Percentiles rank a stretch among this genome's conserved stretches.
Evolutionary conservation across 495 filamentous ascomycete species (phyloP).

Genomic region (Aspergillus homomorphus): DNA sequence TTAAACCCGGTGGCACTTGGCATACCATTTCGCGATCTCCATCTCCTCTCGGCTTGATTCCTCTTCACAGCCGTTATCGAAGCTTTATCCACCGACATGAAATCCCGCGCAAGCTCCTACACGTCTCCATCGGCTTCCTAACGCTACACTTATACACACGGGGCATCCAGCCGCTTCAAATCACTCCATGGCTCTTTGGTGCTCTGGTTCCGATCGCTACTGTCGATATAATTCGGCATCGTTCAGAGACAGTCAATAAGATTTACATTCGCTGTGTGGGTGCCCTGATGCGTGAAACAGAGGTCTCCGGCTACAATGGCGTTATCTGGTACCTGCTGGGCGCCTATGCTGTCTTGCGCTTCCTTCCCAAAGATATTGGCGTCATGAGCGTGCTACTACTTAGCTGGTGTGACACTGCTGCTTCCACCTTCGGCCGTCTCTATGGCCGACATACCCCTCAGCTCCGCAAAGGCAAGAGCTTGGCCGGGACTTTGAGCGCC

Average conservation of each 20-base stretch:
- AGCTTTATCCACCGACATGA: conserved; percentile 51
- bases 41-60: conserved; percentile 89
- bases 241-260: conserved; percentile 73
- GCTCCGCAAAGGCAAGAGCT: conserved; percentile 81
- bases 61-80: conserved; percentile 68
- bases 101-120: conserved; percentile 45
- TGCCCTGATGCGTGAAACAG: conserved; percentile 92
- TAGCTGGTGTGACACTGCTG: conserved; percentile 97
- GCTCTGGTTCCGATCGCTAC: conserved; percentile 82
- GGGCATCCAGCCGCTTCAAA: conserved; percentile 67
- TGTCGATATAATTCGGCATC: conserved; percentile 80
- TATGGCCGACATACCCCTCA: conserved; percentile 85
- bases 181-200: conserved; percentile 79
- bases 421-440: conserved; percentile 83
- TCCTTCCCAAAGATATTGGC: conserved; percentile 92
- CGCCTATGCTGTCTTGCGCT: conserved; percentile 77
- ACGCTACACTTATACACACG: conserved; percentile 77
- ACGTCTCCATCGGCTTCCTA: conserved; percentile 95
- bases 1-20: conserved; percentile 54
- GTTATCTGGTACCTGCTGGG: conserved; percentile 96
- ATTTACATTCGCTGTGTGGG: conserved; percentile 82
- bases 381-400: conserved; percentile 84
- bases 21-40: conserved; percentile 82
- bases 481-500: conserved; percentile 84
- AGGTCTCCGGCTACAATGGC: conserved; percentile 89